phyloP scores from a whole-genome alignment of 257 asterid genomes.

The Penstemon eatonii region DNA sequence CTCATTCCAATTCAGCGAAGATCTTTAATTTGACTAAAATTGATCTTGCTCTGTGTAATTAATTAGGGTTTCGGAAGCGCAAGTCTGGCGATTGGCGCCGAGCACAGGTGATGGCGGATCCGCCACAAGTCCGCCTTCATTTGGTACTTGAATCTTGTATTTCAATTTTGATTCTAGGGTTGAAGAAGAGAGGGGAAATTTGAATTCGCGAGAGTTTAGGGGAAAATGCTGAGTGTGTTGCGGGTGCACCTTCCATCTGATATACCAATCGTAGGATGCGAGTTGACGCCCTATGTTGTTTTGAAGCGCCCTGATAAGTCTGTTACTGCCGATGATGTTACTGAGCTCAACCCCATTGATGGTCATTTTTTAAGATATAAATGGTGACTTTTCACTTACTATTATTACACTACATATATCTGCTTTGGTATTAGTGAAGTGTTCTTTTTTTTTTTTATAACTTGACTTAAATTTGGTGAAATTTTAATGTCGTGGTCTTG shows the following conservation, averaged over 20 bases:
- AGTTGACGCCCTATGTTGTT: slow-evolving; percentile 84
- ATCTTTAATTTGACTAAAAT: slow-evolving; percentile 8
- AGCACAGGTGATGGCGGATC: slow-evolving; percentile 83
- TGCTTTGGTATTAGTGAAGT: no score
- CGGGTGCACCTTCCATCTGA: slow-evolving; percentile 97
- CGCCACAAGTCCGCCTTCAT: slow-evolving; percentile 61
- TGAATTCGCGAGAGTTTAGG: slow-evolving; percentile 28
- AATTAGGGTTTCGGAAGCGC: slow-evolving; percentile 35
- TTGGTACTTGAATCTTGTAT: slow-evolving; percentile 31
- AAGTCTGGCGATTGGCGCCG: slow-evolving; percentile 67
- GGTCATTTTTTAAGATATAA: slow-evolving; percentile 78
- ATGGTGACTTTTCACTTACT: slow-evolving; percentile 49
- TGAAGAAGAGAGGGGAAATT: slow-evolving; percentile 34
- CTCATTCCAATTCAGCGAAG: slow-evolving; percentile 4
- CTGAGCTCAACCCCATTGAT: slow-evolving; percentile 68
- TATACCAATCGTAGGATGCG: slow-evolving; percentile 95
- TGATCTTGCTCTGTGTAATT: slow-evolving; percentile 11
- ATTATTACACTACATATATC: no score
- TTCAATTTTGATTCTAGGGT: slow-evolving; percentile 26
- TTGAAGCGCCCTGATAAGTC: slow-evolving; percentile 63
- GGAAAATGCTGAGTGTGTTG: slow-evolving; percentile 82
- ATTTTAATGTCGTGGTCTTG: slow-evolving; percentile 6
- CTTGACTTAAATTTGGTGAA: not conserved
- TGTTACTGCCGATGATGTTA: slow-evolving; percentile 62
- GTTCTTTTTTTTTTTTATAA: not conserved